phyloP scores from a whole-genome alignment of 1,284 basidiomycete species.

The Naganishia sp. region DNA sequence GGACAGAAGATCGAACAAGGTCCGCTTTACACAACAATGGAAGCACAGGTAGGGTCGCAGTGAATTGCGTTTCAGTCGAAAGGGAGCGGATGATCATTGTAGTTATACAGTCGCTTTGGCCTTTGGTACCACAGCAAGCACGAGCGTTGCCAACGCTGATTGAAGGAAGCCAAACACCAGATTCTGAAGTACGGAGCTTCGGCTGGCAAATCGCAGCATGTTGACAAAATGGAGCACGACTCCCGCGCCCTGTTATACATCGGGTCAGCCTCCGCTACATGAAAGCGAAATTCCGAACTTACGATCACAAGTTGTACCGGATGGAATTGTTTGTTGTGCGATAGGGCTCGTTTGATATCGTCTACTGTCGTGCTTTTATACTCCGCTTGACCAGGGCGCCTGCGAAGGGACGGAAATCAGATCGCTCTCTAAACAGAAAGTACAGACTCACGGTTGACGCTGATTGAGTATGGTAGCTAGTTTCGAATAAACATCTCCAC shows the following conservation, averaged over 20 bases:
- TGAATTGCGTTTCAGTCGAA: too few species aligned
- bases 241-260: neutral
- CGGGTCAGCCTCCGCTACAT: neutral
- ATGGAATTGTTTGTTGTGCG: constrained; percentile 13
- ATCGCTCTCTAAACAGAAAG: neutral
- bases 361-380: constrained; percentile 11
- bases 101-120: neutral
- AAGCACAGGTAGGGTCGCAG: too few species aligned
- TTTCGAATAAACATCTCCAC: constrained; percentile 10
- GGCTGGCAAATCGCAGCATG: neutral
- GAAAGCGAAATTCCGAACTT: neutral
- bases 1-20: too few species aligned
- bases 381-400: constrained; percentile 9
- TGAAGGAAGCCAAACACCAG: constrained; percentile 7
- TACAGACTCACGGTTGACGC: constrained; percentile 8
- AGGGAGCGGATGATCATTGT: too few species aligned
- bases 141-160: neutral
- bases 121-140: neutral
- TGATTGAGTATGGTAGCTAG: constrained; percentile 4
- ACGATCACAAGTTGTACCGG: constrained; percentile 1
- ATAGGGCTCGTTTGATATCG: constrained; percentile 16
- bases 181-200: constrained; percentile 5
- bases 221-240: neutral
- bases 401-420: neutral
- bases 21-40: too few species aligned